A percentile compares a stretch with the other conserved stretches of the same genome.
These are phyloP conservation scores for Mortierella sp. DNA, from an alignment of 371 early-diverging fungal species.

Conservation along the genomic window DNA sequence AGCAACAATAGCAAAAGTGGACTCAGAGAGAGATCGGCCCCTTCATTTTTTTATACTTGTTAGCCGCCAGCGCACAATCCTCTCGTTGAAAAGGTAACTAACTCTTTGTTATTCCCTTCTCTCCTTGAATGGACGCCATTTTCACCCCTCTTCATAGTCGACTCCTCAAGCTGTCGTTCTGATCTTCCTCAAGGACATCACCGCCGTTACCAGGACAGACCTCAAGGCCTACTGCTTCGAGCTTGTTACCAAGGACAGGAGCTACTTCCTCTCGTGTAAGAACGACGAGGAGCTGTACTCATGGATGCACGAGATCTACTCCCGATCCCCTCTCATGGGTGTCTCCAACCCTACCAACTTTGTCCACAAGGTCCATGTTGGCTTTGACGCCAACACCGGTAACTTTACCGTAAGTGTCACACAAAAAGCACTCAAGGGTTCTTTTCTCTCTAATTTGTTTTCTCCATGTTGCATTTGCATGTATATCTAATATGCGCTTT, in stretches of 20 bases:
- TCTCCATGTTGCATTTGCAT: neutral
- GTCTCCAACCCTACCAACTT: constrained; percentile 96
- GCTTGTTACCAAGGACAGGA: constrained; percentile 87
- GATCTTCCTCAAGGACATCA: constrained; percentile 91
- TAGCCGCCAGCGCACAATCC: neutral
- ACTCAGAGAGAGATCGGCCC: no score
- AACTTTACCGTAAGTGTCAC: constrained; percentile 84
- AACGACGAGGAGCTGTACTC: constrained; percentile 96
- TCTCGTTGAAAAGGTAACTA: neutral
- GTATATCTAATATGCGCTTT: neutral
- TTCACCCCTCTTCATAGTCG: constrained; percentile 60
- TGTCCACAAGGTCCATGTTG: constrained; percentile 96
- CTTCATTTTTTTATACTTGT: no score
- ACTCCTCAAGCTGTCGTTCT: constrained; percentile 80
- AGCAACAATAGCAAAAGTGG: no score
- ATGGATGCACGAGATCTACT: constrained; percentile 96
- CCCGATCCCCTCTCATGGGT: constrained; percentile 88
- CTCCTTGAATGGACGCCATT: neutral
- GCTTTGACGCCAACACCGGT: constrained; percentile 94
- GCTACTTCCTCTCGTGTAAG: constrained; percentile 88
- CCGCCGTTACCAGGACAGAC: constrained; percentile 85
- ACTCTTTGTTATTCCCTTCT: neutral
- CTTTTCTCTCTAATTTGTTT: neutral
- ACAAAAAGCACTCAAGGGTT: constrained; percentile 1
- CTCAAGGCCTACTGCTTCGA: constrained; percentile 92